Evolutionary conservation across 2,329 filamentous ascomycete species (phyloP).

Genomic region (Hypoxylon sp.): DNA sequence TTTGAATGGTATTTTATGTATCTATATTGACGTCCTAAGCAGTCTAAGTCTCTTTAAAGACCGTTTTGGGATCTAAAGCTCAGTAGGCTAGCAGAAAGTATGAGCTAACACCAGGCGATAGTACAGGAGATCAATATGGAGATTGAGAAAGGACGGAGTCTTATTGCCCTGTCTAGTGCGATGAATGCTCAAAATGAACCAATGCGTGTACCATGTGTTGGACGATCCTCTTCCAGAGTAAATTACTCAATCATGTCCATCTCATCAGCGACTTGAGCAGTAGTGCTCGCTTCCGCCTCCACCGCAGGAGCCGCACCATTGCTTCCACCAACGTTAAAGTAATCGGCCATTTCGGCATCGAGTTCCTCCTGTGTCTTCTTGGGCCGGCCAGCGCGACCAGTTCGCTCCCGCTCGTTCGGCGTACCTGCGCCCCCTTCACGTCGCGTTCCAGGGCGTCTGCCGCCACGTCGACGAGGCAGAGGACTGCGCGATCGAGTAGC

Average conservation of each 20-base stretch:
- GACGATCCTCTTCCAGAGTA: not conserved
- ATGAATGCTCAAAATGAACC: conserved; percentile 1
- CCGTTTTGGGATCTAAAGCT: not conserved
- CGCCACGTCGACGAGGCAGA: conserved; percentile 62
- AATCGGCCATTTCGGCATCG: conserved; percentile 97
- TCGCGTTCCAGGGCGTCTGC: conserved; percentile 60
- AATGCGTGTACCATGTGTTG: conserved; percentile 5
- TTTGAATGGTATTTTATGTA: not conserved
- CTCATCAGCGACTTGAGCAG: conserved; percentile 61
- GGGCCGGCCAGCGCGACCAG: conserved; percentile 68
- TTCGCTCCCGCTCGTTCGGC: conserved; percentile 56
- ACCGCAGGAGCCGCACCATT: conserved; percentile 56
- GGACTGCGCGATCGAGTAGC: conserved; percentile 70
- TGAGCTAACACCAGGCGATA: not conserved
- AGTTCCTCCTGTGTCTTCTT: conserved; percentile 93
- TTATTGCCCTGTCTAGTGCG: conserved; percentile 17
- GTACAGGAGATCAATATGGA: not conserved
- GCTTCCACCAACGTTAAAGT: conserved; percentile 71
- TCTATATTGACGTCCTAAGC: no score
- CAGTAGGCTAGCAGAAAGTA: not conserved
- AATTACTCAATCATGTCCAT: conserved; percentile 77
- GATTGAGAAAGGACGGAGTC: conserved; percentile 1
- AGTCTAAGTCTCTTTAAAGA: no score
- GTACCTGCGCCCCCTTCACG: conserved; percentile 57
- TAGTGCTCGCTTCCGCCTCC: conserved; percentile 48